Conservation (phyloP, 192 early-diverging fungal genomes). For the Linnemannia zychae region DNA sequence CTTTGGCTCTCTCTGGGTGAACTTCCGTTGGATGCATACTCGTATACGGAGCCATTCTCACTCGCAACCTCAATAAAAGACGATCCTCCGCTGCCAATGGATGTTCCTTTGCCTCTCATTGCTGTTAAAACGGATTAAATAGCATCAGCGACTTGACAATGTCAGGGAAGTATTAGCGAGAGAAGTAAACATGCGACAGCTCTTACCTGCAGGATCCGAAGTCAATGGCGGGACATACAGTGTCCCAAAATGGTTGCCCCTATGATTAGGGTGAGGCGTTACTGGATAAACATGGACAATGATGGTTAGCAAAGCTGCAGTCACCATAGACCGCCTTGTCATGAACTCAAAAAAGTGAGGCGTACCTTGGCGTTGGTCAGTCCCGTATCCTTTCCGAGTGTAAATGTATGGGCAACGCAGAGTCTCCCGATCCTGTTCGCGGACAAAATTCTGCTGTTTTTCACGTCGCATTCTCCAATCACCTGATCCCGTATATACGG, state of each 20-base stretch:
- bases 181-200: not conserved
- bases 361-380: not conserved
- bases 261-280: conserved; percentile 33
- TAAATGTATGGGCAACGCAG: conserved; percentile 71
- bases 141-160: not conserved
- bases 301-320: not conserved
- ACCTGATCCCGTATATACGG: conserved; percentile 66
- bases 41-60: conserved; percentile 44
- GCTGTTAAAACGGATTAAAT: not conserved
- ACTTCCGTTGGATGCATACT: conserved; percentile 20
- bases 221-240: conserved; percentile 66
- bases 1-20: not conserved
- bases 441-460: conserved; percentile 73
- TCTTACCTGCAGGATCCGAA: conserved; percentile 53
- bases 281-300: not conserved
- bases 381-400: conserved; percentile 43
- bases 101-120: conserved; percentile 12
- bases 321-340: not conserved
- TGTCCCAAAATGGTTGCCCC: conserved; percentile 62
- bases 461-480: conserved; percentile 62
- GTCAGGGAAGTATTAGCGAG: not conserved
- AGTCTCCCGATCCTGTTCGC: conserved; percentile 72
- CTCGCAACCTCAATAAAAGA: conserved; percentile 33
- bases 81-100: conserved; percentile 21
- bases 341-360: not conserved